phyloP scores from a whole-genome alignment of 768 basidiomycete genomes.

The Neoboletus subvelutipes region DNA sequence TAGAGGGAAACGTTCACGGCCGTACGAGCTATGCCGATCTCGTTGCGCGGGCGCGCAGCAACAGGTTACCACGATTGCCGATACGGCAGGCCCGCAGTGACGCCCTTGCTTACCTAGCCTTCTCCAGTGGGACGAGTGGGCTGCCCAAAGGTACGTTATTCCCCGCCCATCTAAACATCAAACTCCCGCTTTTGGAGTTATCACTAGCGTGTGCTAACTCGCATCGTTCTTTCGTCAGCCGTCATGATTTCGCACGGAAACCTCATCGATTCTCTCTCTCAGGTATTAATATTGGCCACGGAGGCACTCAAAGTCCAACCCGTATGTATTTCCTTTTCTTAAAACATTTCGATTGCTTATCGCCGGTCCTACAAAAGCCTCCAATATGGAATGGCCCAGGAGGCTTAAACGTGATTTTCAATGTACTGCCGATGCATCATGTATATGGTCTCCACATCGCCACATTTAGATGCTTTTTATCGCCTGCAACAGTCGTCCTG shows the following conservation, averaged over 20 bases:
- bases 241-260: slow-evolving; percentile 78
- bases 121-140: slow-evolving; percentile 79
- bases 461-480: slow-evolving; percentile 47
- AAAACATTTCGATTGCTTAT: neutral
- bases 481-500: slow-evolving; percentile 49
- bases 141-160: slow-evolving; percentile 60
- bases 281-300: slow-evolving; percentile 35
- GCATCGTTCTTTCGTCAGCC: slow-evolving; percentile 35
- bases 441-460: slow-evolving; percentile 58
- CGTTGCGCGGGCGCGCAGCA: slow-evolving; percentile 39
- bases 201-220: neutral
- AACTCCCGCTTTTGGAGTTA: neutral
- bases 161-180: neutral
- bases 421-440: slow-evolving; percentile 69
- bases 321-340: slow-evolving; percentile 32
- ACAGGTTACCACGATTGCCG: slow-evolving; percentile 39
- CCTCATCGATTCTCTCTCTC: slow-evolving; percentile 44
- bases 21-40: slow-evolving; percentile 45
- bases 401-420: slow-evolving; percentile 49
- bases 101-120: slow-evolving; percentile 67
- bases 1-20: slow-evolving; percentile 44
- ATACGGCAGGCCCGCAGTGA: slow-evolving; percentile 47
- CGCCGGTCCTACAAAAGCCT: slow-evolving; percentile 30
- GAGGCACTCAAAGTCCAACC: slow-evolving; percentile 35
- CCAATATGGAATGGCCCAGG: slow-evolving; percentile 41